Conservation (phyloP, 2,329 filamentous ascomycete species). For the Colletotrichum tanaceti region DNA sequence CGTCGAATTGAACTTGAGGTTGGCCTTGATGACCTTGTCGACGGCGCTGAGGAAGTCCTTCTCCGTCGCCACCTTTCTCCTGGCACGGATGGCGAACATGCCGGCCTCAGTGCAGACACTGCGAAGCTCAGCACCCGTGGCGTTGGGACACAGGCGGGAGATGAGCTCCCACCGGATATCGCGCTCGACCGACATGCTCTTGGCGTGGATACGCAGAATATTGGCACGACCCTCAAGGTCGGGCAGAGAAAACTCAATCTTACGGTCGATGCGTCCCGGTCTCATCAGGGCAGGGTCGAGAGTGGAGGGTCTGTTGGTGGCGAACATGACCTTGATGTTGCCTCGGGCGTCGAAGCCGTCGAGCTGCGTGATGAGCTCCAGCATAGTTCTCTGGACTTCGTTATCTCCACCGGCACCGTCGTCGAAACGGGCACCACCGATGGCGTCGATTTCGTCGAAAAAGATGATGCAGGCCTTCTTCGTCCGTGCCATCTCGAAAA, state of each 20-base stretch:
- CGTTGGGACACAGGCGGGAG: conserved; percentile 95
- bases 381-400: conserved; percentile 97
- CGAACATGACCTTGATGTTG: conserved; percentile 99
- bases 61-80: conserved; percentile 97
- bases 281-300: conserved; percentile 97
- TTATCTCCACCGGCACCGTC: conserved; percentile 97
- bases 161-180: conserved; percentile 99
- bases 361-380: conserved; percentile 96
- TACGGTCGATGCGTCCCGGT: conserved; percentile 96
- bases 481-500: conserved; percentile 99
- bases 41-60: conserved; percentile 98
- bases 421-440: conserved; percentile 95
- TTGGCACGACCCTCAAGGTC: conserved; percentile 98
- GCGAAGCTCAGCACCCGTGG: conserved; percentile 93
- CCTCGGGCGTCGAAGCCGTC: conserved; percentile 96
- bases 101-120: conserved; percentile 98
- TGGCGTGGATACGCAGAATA: conserved; percentile 97
- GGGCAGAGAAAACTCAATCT: conserved; percentile 98
- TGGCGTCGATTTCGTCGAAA: conserved; percentile 98
- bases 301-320: conserved; percentile 95
- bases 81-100: conserved; percentile 95
- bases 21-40: conserved; percentile 99
- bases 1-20: conserved; percentile 99
- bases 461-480: conserved; percentile 99
- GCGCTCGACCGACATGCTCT: conserved; percentile 99